Evolutionary conservation across 202 grass and related monocot genomes (phyloP), one percentile per base, ranked within the genome.

Genomic region (Setaria italica): DNA sequence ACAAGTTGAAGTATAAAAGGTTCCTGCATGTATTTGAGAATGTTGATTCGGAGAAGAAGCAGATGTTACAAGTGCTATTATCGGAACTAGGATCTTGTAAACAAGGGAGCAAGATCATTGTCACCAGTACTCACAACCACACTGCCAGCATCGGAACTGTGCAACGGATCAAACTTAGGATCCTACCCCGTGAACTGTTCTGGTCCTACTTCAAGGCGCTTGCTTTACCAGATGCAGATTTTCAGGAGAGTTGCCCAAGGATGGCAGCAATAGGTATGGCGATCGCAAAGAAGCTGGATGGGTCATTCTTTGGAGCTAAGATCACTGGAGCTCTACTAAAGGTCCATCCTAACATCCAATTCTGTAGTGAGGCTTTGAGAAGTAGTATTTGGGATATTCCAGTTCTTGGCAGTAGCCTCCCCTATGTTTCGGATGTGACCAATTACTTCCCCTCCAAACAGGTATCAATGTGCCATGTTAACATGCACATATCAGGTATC

Each of bases 241-340:
- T 66, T 9, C 48, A 57, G 65, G 33, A 83, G 11, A 30, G 79
- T 50, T 50, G 2, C 51, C 79, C 58, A 7, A 78, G 62, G 32
- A 46, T 87, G 43, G 48, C 48, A 50, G 48, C 11, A 14, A 50
- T 50, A 2, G 79, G 79, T 29, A 82, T 45, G 58, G 68, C 66
- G 34, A 82, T 87, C 30, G 79, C 54, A 39, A 87, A 62, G 68
- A 77, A 74, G 75, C 62, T 87, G 60, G 25, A 82, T 6, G 85
- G 85, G 30, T 87, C 78, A 13, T 80, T 80, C 4, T 51, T 87
- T 6, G 85, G 58, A 15, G 85, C 85, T n/a, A 67, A 82, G 49
- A 57, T 78, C 43, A 1, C 77, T 13, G 79, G 85, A 82, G 51
- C 51, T 3, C 4, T 87, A 14, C 58, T 68, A 16, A 73, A 29